Base-by-base conservation (phyloP, 176 grass and related monocot genomes). In the Zoysia pacifica region DNA sequence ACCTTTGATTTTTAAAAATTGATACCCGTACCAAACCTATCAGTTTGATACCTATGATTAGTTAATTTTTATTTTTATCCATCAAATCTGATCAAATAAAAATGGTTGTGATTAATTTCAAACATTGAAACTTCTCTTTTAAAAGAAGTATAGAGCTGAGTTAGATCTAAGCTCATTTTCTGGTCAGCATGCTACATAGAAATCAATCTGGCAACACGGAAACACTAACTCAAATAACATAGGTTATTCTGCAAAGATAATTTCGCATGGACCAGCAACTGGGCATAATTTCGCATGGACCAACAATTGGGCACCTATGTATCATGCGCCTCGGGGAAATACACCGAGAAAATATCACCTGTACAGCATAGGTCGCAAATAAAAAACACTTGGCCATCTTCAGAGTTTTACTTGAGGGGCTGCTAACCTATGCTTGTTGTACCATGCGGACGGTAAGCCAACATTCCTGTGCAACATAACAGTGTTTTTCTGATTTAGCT, bases 391-490 rank as follows among this genome's bases (percentile, higher is more conserved):
- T 61, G 58, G 58, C 2, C 58, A 61, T 61, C 2, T 3, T 11
- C 9, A 9, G 2, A 53, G 1, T 62, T 16, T 15, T n/a, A 6
- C 28, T n/a, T 9, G 48, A 7, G 28, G 3, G 20, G 48, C 13
- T 3, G 1, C 44, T 6, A 45, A 43, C 4, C 16, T 43, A 65
- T 10, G 73, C 28, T 67, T 1, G n/a, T n/a, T n/a, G 7, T 68
- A 18, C 20, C 53, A 77, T 70, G 62, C 36, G 45, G 12, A 63
- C 43, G 9, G 19, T 18, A 65, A 13, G 8, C 47, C 39, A 42
- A 67, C 73, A 56, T 87, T 8, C 12, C 67, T 56, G 36, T 79
- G 60, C 36, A 46, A 45, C 66, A 77, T 56, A 53, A 67, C 19
- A 28, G 28, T 28, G 28, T 15, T 28, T 75, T 38, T 38, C 41